phyloP scores from a whole-genome alignment of 768 basidiomycete species.

The Rhizopogon vesiculosus region DNA sequence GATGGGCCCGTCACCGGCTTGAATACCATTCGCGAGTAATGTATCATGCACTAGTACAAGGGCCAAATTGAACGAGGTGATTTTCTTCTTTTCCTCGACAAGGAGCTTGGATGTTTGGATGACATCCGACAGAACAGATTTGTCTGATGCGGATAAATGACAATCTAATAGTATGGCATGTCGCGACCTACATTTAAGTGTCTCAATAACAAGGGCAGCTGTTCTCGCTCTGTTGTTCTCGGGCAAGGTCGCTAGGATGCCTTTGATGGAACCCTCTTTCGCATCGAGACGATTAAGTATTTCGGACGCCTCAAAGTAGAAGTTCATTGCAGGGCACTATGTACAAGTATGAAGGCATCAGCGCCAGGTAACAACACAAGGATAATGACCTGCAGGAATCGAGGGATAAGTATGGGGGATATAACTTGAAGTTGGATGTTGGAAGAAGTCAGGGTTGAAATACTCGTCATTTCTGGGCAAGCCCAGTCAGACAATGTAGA shows the following conservation, averaged over 20 bases:
- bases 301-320: slow-evolving; percentile 88
- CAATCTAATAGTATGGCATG: background rate
- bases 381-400: slow-evolving; percentile 10
- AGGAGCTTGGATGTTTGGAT: slow-evolving; percentile 65
- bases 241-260: slow-evolving; percentile 68
- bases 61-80: slow-evolving; percentile 72
- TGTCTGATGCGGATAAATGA: slow-evolving; percentile 47
- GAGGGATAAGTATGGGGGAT: slow-evolving; percentile 24
- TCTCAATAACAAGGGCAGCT: slow-evolving; percentile 88
- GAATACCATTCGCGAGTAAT: slow-evolving; percentile 78
- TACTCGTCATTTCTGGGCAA: slow-evolving; percentile 45
- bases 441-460: slow-evolving; percentile 17
- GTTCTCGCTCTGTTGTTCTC: slow-evolving; percentile 74
- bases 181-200: slow-evolving; percentile 76
- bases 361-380: slow-evolving; percentile 4
- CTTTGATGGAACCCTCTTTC: slow-evolving; percentile 90
- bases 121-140: slow-evolving; percentile 65
- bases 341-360: slow-evolving; percentile 17
- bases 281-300: slow-evolving; percentile 81
- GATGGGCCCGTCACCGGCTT: slow-evolving; percentile 85
- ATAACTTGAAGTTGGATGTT: slow-evolving; percentile 8
- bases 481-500: slow-evolving; percentile 89
- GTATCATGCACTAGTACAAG: slow-evolving; percentile 91
- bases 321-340: slow-evolving; percentile 65
- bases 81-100: slow-evolving; percentile 68